Evolutionary conservation across 225 moss, liverwort and hornwort species (phyloP).

Genomic region (Thuidium tamariscinum): DNA sequence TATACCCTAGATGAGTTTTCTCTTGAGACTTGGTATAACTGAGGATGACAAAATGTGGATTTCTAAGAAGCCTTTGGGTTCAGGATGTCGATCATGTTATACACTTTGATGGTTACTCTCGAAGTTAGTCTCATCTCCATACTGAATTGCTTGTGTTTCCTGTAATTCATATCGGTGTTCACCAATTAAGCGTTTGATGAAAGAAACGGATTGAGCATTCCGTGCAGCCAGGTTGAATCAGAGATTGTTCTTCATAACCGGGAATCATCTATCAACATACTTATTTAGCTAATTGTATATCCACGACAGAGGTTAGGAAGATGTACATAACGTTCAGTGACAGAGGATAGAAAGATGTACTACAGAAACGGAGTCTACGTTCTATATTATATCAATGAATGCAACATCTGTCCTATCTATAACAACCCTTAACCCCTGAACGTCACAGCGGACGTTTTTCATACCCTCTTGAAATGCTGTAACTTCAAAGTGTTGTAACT

Average conservation of each 20-base stretch:
- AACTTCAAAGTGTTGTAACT: too few species aligned
- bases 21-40: background rate
- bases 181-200: too few species aligned
- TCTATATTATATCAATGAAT: too few species aligned
- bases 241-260: fast-evolving
- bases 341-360: background rate
- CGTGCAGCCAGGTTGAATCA: background rate
- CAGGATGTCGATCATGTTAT: background rate
- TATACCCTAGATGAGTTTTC: too few species aligned
- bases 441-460: too few species aligned
- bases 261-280: background rate
- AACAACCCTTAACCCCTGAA: too few species aligned
- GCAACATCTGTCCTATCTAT: too few species aligned
- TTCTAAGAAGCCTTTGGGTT: background rate
- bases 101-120: conserved; percentile 3
- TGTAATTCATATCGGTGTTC: background rate
- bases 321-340: too few species aligned
- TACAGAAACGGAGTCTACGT: background rate
- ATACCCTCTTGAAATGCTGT: too few species aligned
- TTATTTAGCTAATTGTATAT: too few species aligned
- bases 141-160: background rate
- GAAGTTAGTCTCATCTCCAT: background rate
- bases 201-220: background rate
- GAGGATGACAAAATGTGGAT: conserved; percentile 14
- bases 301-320: background rate